These are phyloP conservation scores for Lasiodiplodia sp. DNA, from an alignment of 2,329 filamentous ascomycete genomes.

Conservation along the genomic window DNA sequence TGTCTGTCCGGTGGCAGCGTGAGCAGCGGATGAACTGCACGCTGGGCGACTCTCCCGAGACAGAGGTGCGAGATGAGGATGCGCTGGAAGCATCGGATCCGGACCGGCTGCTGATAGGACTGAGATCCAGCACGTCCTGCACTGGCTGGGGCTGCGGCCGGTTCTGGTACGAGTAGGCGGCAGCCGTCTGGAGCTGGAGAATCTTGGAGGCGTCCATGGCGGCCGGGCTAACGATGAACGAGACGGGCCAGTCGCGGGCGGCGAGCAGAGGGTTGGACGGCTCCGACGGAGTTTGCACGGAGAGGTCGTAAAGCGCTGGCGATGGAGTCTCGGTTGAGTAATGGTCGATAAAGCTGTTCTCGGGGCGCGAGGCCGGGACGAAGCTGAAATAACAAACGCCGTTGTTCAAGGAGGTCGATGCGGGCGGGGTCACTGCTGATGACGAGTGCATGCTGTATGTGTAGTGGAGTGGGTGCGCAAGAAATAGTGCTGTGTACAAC, in stretches of 20 bases:
- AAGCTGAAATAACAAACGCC: conserved; percentile 45
- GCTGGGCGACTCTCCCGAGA: conserved; percentile 9
- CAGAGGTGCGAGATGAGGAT: conserved; percentile 23
- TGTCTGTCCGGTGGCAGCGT: conserved; percentile 33
- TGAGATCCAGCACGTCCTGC: conserved; percentile 32
- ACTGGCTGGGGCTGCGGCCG: conserved; percentile 38
- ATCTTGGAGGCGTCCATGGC: conserved; percentile 45
- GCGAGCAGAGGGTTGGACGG: conserved; percentile 47
- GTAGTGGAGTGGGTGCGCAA: not conserved
- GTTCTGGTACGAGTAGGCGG: conserved; percentile 38
- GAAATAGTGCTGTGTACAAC: no score
- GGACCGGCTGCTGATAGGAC: conserved; percentile 21
- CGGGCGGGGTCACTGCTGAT: conserved; percentile 22
- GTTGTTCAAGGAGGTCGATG: not conserved
- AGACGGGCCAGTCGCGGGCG: conserved; percentile 34
- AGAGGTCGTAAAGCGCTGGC: conserved; percentile 33
- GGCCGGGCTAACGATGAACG: not conserved
- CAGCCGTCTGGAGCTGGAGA: conserved; percentile 48
- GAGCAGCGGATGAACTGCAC: conserved; percentile 32
- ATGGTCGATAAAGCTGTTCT: conserved; percentile 32
- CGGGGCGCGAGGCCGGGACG: conserved; percentile 34
- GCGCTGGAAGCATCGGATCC: conserved; percentile 3
- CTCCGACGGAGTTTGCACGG: conserved; percentile 38
- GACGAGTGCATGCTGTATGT: conserved; percentile 27
- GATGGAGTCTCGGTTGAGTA: conserved; percentile 45